Percentiles rank a stretch among this genome's conserved stretches.
Evolutionary conservation across 371 early-diverging fungal genomes (phyloP).

Genomic region (Rhizopus sp.): DNA sequence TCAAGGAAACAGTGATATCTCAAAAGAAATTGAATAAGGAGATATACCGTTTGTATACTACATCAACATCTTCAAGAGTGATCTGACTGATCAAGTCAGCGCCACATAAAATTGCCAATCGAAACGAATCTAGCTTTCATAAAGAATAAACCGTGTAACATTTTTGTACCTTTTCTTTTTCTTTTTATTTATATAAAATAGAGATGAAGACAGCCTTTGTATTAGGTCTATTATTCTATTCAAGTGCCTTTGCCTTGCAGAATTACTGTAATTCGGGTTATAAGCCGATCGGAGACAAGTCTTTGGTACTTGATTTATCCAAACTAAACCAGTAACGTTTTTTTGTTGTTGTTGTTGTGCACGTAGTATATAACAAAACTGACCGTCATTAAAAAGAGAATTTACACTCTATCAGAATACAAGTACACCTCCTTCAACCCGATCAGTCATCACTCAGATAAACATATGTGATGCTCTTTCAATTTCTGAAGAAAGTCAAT

Average conservation of each 20-base stretch:
- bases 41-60: neutral
- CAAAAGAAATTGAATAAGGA: constrained; percentile 6
- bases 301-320: constrained; percentile 26
- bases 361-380: neutral
- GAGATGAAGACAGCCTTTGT: constrained; percentile 3
- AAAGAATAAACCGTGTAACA: too few relatives aligned
- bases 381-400: constrained; percentile 8
- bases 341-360: too few relatives aligned
- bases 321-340: constrained; percentile 29
- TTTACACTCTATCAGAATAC: constrained; percentile 20
- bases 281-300: constrained; percentile 24
- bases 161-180: neutral
- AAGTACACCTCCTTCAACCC: constrained; percentile 20
- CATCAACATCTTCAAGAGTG: too few relatives aligned
- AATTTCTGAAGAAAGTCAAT: constrained; percentile 17
- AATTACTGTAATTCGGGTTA: constrained; percentile 29
- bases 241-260: constrained; percentile 20
- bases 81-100: too few relatives aligned
- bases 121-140: too few relatives aligned
- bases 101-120: too few relatives aligned
- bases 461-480: constrained; percentile 31
- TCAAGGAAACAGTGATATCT: neutral
- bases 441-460: constrained; percentile 18
- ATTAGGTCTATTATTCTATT: constrained; percentile 14
- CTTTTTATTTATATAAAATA: constrained; percentile 14